Conservation (phyloP, 306 rosid species). For the Lathyrus aphaca region DNA sequence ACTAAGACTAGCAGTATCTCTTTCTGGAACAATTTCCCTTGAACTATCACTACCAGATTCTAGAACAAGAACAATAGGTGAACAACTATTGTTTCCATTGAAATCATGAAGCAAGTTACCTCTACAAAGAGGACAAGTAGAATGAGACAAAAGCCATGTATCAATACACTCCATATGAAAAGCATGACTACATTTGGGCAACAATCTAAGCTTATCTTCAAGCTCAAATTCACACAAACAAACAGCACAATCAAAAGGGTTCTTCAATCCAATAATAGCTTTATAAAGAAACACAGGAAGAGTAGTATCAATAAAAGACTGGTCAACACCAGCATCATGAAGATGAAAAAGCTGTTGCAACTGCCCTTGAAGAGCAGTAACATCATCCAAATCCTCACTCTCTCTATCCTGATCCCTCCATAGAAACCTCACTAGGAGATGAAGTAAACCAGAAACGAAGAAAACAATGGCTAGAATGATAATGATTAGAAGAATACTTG, state of each 20-base stretch:
- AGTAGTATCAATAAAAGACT: constrained; percentile 79
- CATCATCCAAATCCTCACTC: constrained; percentile 66
- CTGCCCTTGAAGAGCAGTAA: constrained; percentile 88
- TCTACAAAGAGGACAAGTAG: constrained; percentile 95
- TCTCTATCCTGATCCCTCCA: constrained; percentile 65
- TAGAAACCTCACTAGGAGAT: constrained; percentile 82
- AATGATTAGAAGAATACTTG: constrained; percentile 73
- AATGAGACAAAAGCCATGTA: constrained; percentile 94
- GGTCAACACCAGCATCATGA: constrained; percentile 97
- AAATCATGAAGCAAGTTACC: constrained; percentile 71
- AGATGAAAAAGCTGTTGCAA: constrained; percentile 92
- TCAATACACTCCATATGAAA: constrained; percentile 94
- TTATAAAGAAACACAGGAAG: constrained; percentile 87
- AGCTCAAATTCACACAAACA: constrained; percentile 92
- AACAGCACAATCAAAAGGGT: constrained; percentile 94
- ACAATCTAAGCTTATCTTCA: constrained; percentile 79
- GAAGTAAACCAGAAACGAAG: constrained; percentile 92
- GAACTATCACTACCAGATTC: constrained; percentile 92
- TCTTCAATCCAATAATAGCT: constrained; percentile 75
- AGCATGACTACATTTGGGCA: constrained; percentile 95
- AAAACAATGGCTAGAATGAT: constrained; percentile 78
- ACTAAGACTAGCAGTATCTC: constrained; percentile 36
- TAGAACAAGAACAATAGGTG: constrained; percentile 80
- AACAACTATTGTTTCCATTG: constrained; percentile 42
- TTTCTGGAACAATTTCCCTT: constrained; percentile 62